Percentiles rank a stretch among this genome's conserved stretches.
Conservation (phyloP, 148 eudicot species). For the Fagopyrum tataricum region DNA sequence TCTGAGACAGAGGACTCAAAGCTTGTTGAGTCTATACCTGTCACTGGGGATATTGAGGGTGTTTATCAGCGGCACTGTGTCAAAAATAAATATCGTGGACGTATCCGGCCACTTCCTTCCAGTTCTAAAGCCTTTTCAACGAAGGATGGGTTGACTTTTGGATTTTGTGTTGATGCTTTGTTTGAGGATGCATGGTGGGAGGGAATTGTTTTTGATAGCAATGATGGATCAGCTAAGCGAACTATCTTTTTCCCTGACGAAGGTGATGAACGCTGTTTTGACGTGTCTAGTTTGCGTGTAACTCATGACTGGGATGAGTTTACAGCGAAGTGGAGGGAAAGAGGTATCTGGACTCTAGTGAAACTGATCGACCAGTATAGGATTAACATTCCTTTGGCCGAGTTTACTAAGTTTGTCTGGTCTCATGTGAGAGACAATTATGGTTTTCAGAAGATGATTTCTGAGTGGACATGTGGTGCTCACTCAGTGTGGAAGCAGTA, state of each 20-base stretch:
- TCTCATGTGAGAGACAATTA: constrained; percentile 30
- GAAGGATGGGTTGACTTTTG: constrained; percentile 25
- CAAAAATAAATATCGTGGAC: constrained; percentile 35
- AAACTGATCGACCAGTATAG: constrained; percentile 26
- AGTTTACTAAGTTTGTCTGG: constrained; percentile 30
- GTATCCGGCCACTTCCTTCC: constrained; percentile 33
- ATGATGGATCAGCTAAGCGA: constrained; percentile 29
- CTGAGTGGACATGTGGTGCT: constrained; percentile 48
- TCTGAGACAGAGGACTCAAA: constrained; percentile 32
- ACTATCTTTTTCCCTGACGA: constrained; percentile 42
- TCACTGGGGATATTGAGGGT: constrained; percentile 39
- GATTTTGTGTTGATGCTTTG: constrained; percentile 40
- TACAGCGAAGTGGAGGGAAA: constrained; percentile 36
- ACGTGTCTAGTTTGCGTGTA: constrained; percentile 27
- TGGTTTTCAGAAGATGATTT: constrained; percentile 42
- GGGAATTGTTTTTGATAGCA: constrained; percentile 34
- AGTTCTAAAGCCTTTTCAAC: constrained; percentile 5
- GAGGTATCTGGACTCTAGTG: constrained; percentile 38
- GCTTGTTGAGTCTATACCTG: constrained; percentile 45
- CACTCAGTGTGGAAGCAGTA: constrained; percentile 39
- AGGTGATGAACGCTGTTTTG: constrained; percentile 31
- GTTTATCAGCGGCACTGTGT: constrained; percentile 31
- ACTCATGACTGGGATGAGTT: constrained; percentile 44
- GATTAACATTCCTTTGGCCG: constrained; percentile 18
- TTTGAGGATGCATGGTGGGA: constrained; percentile 51